Base-by-base conservation (phyloP, 1,139 yeast genomes). In the Saccharomyces hybrid region DNA sequence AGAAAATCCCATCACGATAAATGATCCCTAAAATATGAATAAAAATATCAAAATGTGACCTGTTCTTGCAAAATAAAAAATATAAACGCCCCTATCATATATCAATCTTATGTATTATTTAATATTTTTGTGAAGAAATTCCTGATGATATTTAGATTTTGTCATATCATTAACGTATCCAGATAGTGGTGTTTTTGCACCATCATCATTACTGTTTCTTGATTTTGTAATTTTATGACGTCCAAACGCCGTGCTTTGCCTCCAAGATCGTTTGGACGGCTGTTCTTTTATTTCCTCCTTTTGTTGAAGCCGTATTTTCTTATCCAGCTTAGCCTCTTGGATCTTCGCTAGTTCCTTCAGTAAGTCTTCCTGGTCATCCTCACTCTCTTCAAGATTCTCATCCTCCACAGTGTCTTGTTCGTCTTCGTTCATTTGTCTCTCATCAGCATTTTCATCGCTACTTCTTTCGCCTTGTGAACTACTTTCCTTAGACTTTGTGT, bases 111-210 rank as follows among this genome's bases (percentile, higher is more conserved):
- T 47, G 48, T 21, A 44, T 66, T 66, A 84, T 59, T 76, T 75
- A 14, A 88, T 74, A 64, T 81, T 86, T 63, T 82, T 84, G 55
- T 83, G 77, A 71, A 90, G 72, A 65, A 90, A 89, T 58, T 81
- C 78, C 59, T 81, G 77, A 67, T 90, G 96, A 61, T 80, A 81
- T 24, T 84, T 85, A 4, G 93, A 85, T 53, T 82, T 75, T 24
- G 86, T 68, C 57, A 88, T 74, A 63, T 88, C 88, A 58, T 86
- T 87, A 21, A 86, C 78, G 63, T 78, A 84, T n/a, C 69, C 71
- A 7, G 44, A 16, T 11, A 11, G 3, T 26, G 60, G 52, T 44
- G 60, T 58, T 42, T 56, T 57, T 26, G 64, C 60, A 5, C 57
- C 52, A 38, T 66, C 62, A n/a, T 60, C 59, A 12, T 58, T 57